Evolutionary conservation across 164 flowering plant genomes (phyloP).

Genomic region (Piper longum): DNA sequence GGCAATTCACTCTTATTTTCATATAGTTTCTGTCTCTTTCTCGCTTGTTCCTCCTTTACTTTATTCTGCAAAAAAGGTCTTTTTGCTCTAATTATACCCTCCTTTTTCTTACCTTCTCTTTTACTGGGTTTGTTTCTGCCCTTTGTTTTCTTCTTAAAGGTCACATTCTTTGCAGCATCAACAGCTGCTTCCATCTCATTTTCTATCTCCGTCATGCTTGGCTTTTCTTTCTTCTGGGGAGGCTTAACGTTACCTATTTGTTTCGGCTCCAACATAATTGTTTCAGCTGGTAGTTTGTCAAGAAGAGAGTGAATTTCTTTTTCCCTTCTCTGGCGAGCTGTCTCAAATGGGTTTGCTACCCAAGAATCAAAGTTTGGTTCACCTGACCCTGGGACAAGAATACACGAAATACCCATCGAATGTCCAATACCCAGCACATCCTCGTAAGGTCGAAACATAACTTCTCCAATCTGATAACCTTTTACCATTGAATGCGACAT

Average conservation of each 20-base stretch:
- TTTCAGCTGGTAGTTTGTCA: constrained; percentile 89
- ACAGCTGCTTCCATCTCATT: constrained; percentile 66
- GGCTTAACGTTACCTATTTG: constrained; percentile 58
- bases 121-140: constrained; percentile 78
- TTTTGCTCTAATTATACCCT: constrained; percentile 42
- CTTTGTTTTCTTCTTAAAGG: constrained; percentile 61
- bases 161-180: constrained; percentile 34
- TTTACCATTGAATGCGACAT: constrained; percentile 75
- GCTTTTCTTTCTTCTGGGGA: constrained; percentile 38
- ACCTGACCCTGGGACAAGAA: constrained; percentile 83
- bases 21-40: constrained; percentile 33
- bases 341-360: constrained; percentile 92
- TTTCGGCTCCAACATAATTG: constrained; percentile 74
- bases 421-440: constrained; percentile 84
- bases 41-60: constrained; percentile 19
- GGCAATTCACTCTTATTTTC: constrained; percentile 15
- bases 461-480: constrained; percentile 62
- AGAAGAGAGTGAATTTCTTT: constrained; percentile 70
- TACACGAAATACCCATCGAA: constrained; percentile 77
- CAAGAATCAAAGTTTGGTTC: constrained; percentile 92
- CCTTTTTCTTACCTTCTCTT: constrained; percentile 46
- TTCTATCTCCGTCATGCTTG: constrained; percentile 45
- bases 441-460: constrained; percentile 69
- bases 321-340: constrained; percentile 67
- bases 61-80: constrained; percentile 52